Percentiles rank a stretch among this genome's conserved stretches.
Conservation (phyloP, 257 asterid species). For the Gentiana dahurica region DNA sequence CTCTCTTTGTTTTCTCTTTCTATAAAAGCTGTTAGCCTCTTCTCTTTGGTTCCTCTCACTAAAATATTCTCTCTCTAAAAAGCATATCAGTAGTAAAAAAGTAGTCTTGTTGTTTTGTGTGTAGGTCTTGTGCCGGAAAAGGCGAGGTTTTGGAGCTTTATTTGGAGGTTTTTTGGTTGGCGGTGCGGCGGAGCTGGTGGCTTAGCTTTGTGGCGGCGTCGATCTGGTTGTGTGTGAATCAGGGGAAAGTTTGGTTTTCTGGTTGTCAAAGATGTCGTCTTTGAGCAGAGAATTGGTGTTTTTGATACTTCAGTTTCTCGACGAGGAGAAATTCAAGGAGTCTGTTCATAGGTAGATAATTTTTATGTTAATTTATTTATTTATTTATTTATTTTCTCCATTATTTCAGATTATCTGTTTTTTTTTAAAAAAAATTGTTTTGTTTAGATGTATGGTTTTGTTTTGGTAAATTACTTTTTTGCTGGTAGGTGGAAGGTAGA, state of each 20-base stretch:
- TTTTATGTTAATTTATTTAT: not conserved
- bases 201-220: constrained; percentile 30
- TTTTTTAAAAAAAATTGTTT: not conserved
- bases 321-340: constrained; percentile 96
- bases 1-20: constrained; percentile 9
- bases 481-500: not conserved
- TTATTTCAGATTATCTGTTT: not conserved
- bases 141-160: not conserved
- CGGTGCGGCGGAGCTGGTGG: constrained; percentile 25
- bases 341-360: constrained; percentile 65
- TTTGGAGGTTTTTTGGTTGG: constrained; percentile 26
- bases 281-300: constrained; percentile 94
- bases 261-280: constrained; percentile 49
- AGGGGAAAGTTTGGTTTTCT: constrained; percentile 14
- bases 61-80: not conserved
- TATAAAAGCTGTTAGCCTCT: constrained; percentile 6
- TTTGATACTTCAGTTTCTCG: constrained; percentile 89
- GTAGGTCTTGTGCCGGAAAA: not conserved
- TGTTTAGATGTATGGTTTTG: not conserved
- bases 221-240: constrained; percentile 53
- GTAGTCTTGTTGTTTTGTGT: constrained; percentile 60
- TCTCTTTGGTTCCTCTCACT: constrained; percentile 15
- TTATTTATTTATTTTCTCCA: not conserved
- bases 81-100: constrained; percentile 25
- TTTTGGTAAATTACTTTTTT: not conserved